phyloP scores from a whole-genome alignment of 1,284 basidiomycete genomes.

The Bjerkandera adusta region DNA sequence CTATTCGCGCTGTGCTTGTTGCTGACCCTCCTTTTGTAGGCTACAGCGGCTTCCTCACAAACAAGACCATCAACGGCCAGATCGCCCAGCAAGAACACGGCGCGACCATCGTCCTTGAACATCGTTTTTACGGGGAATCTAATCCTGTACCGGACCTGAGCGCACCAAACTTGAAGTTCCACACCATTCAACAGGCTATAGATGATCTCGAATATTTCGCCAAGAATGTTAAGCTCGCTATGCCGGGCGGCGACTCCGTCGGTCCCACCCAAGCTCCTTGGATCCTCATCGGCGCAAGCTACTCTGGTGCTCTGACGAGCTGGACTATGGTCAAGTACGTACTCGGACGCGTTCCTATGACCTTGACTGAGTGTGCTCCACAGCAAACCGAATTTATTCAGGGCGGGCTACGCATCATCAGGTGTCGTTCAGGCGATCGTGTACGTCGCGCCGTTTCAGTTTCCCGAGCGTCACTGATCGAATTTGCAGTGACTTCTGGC shows the following conservation, averaged over 20 bases:
- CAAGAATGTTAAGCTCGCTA: conserved; percentile 55
- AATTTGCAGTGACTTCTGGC: conserved; percentile 54
- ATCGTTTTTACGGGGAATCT: conserved; percentile 45
- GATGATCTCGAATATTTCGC: conserved; percentile 68
- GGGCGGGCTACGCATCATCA: conserved; percentile 67
- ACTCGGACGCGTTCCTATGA: conserved; percentile 1
- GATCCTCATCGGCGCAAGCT: conserved; percentile 70
- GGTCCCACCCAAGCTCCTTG: conserved; percentile 59
- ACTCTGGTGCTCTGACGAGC: conserved; percentile 63
- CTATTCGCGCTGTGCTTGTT: conserved; percentile 53
- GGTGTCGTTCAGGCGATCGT: conserved; percentile 66
- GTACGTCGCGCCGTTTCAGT: conserved; percentile 29
- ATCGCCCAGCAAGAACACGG: conserved; percentile 64
- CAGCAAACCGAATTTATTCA: conserved; percentile 65
- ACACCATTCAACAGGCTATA: conserved; percentile 64
- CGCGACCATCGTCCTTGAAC: conserved; percentile 53
- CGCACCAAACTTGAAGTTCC: conserved; percentile 47
- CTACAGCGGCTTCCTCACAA: conserved; percentile 57
- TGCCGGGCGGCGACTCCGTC: conserved; percentile 57
- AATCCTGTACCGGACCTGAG: conserved; percentile 56
- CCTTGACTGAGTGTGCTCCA: background rate
- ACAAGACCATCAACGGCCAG: conserved; percentile 58
- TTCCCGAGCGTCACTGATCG: background rate
- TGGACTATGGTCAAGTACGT: conserved; percentile 71
- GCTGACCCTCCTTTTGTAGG: conserved; percentile 35